Conservation (phyloP, 495 filamentous ascomycete species). For the Aspergillus affinis region DNA sequence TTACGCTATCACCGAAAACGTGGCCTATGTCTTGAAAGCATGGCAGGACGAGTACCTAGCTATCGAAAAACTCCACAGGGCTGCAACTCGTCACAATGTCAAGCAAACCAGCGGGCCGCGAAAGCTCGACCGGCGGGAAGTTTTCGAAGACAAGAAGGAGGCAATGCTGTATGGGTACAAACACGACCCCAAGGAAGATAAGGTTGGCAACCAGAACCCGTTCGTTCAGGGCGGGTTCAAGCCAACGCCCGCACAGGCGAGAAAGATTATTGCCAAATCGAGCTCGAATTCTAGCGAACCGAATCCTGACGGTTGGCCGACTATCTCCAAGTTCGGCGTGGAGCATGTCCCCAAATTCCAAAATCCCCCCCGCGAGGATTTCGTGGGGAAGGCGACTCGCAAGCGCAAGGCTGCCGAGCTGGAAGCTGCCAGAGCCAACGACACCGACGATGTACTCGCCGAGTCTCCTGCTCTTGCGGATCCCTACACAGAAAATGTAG, state of each 20-base stretch:
- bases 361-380: conserved; percentile 52
- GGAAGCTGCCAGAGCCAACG: conserved; percentile 31
- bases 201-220: conserved; percentile 34
- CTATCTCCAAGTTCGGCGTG: conserved; percentile 31
- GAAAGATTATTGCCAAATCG: conserved; percentile 40
- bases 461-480: conserved; percentile 32
- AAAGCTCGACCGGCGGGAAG: conserved; percentile 23
- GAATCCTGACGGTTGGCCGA: conserved; percentile 43
- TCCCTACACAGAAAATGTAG: conserved; percentile 28
- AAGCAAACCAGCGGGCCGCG: conserved; percentile 27
- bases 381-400: conserved; percentile 50
- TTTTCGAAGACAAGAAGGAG: conserved; percentile 45
- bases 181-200: conserved; percentile 32
- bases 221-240: conserved; percentile 47
- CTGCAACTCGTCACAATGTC: conserved; percentile 39
- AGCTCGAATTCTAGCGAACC: conserved; percentile 29
- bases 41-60: conserved; percentile 66
- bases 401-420: conserved; percentile 47
- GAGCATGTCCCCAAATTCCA: conserved; percentile 39
- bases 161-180: conserved; percentile 46
- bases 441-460: conserved; percentile 30
- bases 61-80: conserved; percentile 56
- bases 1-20: conserved; percentile 52
- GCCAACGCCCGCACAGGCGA: conserved; percentile 39
- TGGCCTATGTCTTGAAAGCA: conserved; percentile 49